Base-by-base conservation (phyloP, 768 basidiomycete species). In the Mycena chlorophos region DNA sequence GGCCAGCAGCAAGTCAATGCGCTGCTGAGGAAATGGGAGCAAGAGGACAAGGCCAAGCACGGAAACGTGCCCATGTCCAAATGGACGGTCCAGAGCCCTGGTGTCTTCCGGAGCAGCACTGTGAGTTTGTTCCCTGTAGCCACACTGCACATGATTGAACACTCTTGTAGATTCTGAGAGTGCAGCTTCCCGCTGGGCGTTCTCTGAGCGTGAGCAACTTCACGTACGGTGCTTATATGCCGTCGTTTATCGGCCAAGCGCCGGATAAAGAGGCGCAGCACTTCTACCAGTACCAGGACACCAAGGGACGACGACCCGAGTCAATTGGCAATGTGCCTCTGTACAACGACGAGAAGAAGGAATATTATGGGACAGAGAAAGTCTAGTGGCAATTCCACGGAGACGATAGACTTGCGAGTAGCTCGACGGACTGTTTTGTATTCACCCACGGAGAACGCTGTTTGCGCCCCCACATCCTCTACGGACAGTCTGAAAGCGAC, bases 81-180 rank as follows among this genome's bases (percentile, higher is more conserved):
- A 12, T 81, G 81, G 78, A 73, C 57, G 34, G 76, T 77, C 50
- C 72, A 62, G 50, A 66, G 71, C 4, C 76, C 81, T 1, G 69
- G 75, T 13, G 51, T 80, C 22, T 69, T 77, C 45, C 69, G 62
- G 50, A 71, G 69, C 51, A 57, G 43, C 20, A 66, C 75, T 31
- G 81, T 82, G 53, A 17, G 68, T 66, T 20, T 1, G 22, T 43
- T 22, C 26, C 16, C 30, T 39, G 23, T 19, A 34, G 23, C 17
- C 37, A 22, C 25, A 6, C 20, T 28, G 28, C 45, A 46, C 30
- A 22, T 22, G 16, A 31, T 29, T 54, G 3, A 38, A 14, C 6
- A 31, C 40, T 19, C 42, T 8, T 51, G 8, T 50, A 82, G 80
- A 64, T 70, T 26, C 62, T 83, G 25, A 65, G 49, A 19, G 67